Evolutionary conservation across 2,329 filamentous ascomycete species (phyloP).

Genomic region (Aspergillus quadricinctus): DNA sequence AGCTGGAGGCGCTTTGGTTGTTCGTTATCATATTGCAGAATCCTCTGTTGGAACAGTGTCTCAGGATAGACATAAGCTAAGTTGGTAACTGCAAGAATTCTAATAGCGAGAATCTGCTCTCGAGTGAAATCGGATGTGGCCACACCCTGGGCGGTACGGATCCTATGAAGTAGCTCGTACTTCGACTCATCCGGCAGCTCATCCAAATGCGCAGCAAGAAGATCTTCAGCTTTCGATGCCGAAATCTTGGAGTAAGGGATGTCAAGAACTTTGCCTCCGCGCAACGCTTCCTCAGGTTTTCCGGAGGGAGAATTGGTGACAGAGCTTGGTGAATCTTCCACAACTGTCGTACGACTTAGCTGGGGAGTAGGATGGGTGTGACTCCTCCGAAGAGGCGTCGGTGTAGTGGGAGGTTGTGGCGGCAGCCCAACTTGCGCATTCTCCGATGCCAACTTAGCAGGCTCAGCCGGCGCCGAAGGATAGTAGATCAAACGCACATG

Average conservation of each 20-base stretch:
- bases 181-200: constrained; percentile 68
- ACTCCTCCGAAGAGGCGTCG: constrained; percentile 69
- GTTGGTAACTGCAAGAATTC: constrained; percentile 83
- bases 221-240: constrained; percentile 32
- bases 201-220: constrained; percentile 43
- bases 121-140: constrained; percentile 61
- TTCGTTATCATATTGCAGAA: constrained; percentile 82
- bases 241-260: constrained; percentile 51
- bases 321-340: constrained; percentile 49
- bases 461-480: constrained; percentile 34
- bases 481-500: constrained; percentile 81
- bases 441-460: constrained; percentile 30
- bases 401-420: constrained; percentile 60
- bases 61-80: constrained; percentile 86
- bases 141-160: constrained; percentile 80
- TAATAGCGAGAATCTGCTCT: constrained; percentile 72
- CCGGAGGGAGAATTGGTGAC: constrained; percentile 35
- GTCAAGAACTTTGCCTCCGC: constrained; percentile 56
- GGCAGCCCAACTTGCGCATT: constrained; percentile 22
- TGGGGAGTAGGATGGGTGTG: constrained; percentile 56
- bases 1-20: constrained; percentile 86
- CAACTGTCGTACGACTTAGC: constrained; percentile 43
- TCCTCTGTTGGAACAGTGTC: constrained; percentile 74
- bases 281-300: constrained; percentile 34
- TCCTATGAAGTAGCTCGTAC: constrained; percentile 80